Percentiles rank a stretch among this genome's conserved stretches.
phyloP scores from a whole-genome alignment of 768 basidiomycete species.

The Leccinum uliginosum region DNA sequence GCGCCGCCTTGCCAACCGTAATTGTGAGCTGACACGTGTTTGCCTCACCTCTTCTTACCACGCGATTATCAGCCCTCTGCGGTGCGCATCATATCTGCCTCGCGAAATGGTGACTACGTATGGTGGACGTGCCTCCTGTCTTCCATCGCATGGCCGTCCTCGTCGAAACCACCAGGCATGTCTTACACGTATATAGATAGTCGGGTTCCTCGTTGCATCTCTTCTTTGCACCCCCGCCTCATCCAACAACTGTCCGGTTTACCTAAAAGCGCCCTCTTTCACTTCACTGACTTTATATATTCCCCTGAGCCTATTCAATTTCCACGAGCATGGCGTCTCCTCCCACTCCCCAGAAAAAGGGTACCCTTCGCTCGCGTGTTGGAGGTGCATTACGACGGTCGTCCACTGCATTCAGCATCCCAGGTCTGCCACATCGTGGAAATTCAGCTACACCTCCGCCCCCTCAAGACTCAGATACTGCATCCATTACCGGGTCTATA shows the following conservation, averaged over 20 bases:
- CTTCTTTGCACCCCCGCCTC: conserved; percentile 20
- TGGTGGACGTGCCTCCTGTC: conserved; percentile 23
- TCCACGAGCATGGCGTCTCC: conserved; percentile 28
- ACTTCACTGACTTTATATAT: conserved; percentile 8
- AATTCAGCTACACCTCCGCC: conserved; percentile 22
- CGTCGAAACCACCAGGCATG: conserved; percentile 35
- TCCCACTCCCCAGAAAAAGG: conserved; percentile 33
- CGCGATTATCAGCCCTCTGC: conserved; percentile 33
- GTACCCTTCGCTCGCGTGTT: conserved; percentile 54
- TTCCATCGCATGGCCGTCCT: conserved; percentile 27
- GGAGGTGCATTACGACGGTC: conserved; percentile 57
- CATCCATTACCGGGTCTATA: conserved; percentile 23
- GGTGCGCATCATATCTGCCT: conserved; percentile 31
- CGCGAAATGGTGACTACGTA: conserved; percentile 16
- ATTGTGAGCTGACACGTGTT: conserved; percentile 26
- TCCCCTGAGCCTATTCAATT: neutral
- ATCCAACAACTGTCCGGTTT: conserved; percentile 6
- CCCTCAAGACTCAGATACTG: conserved; percentile 27
- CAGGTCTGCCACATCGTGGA: conserved; percentile 29
- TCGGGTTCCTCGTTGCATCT: conserved; percentile 16
- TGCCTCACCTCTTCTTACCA: conserved; percentile 26
- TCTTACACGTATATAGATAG: conserved; percentile 26
- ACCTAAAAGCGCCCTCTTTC: conserved; percentile 6
- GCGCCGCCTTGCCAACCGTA: conserved; percentile 10
- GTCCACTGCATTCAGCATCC: conserved; percentile 49